Conservation (phyloP, 2,329 filamentous ascomycete species). For the Cryphonectria parasitica region DNA sequence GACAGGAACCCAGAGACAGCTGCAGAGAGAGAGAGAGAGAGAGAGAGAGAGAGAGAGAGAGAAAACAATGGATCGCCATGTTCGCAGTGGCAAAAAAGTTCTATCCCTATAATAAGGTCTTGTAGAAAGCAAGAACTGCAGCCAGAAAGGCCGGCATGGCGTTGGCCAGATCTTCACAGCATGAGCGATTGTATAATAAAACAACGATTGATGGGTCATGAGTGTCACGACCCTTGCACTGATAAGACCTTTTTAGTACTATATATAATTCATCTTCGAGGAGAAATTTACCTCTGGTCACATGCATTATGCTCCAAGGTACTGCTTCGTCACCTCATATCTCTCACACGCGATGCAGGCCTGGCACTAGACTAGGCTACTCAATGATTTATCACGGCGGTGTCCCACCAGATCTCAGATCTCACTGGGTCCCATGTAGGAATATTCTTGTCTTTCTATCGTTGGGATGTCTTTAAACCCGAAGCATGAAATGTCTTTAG, state of each 20-base stretch:
- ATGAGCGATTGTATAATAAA: slow-evolving; percentile 31
- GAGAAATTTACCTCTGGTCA: not conserved
- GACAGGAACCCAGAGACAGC: not conserved
- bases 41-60: not conserved
- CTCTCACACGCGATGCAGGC: not conserved
- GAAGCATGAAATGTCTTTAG: not conserved
- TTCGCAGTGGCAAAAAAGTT: not conserved
- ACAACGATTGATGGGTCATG: slow-evolving; percentile 30
- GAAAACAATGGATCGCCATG: not conserved
- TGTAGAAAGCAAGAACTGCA: slow-evolving; percentile 29
- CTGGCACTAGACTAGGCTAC: not conserved
- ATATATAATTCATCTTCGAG: slow-evolving; percentile 27
- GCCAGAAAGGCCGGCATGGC: slow-evolving; percentile 22
- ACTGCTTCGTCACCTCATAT: not conserved
- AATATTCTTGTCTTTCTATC: not conserved
- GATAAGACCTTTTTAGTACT: slow-evolving; percentile 28
- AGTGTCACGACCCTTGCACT: slow-evolving; percentile 26
- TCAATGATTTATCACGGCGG: not conserved
- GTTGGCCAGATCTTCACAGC: slow-evolving; percentile 24
- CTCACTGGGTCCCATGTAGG: not conserved
- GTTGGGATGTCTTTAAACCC: not conserved
- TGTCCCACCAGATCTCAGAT: not conserved
- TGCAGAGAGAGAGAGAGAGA: too few relatives aligned
- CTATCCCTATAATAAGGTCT: slow-evolving; percentile 8
- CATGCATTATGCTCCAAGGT: not conserved